These are phyloP conservation scores for Glaciozyma martinii DNA, from an alignment of 768 basidiomycete species.

Conservation along the genomic window DNA sequence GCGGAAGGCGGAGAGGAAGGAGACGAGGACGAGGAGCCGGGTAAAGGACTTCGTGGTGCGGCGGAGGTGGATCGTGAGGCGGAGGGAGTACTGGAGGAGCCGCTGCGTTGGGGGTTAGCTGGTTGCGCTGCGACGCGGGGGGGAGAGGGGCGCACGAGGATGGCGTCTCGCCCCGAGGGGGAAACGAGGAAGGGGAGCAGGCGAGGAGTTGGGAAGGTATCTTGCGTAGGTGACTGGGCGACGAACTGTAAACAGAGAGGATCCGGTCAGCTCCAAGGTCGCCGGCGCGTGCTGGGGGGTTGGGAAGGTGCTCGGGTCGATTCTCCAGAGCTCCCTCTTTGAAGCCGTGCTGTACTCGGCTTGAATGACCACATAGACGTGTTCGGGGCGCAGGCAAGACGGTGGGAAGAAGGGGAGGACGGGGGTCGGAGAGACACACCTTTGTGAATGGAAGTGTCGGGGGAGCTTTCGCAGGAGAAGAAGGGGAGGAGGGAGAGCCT, in stretches of 20 bases:
- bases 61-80: background rate
- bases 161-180: background rate
- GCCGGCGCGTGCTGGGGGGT: background rate
- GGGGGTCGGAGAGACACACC: too few relatives aligned
- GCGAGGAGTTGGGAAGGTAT: background rate
- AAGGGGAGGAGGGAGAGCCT: too few relatives aligned
- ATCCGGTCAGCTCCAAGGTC: background rate
- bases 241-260: background rate
- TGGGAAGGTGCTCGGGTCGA: background rate
- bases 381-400: too few relatives aligned
- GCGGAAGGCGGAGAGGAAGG: background rate
- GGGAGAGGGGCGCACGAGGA: background rate
- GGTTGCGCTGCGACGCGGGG: background rate
- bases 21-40: background rate
- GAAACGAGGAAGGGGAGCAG: background rate
- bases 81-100: background rate
- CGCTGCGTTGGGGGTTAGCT: background rate
- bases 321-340: too few relatives aligned
- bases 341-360: background rate
- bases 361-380: too few relatives aligned
- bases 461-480: background rate
- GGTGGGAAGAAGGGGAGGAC: too few relatives aligned
- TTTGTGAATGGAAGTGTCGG: background rate
- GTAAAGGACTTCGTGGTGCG: background rate
- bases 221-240: background rate